Conservation (phyloP, 169 alveolate genomes). For the Cryptosporidium parvum region DNA sequence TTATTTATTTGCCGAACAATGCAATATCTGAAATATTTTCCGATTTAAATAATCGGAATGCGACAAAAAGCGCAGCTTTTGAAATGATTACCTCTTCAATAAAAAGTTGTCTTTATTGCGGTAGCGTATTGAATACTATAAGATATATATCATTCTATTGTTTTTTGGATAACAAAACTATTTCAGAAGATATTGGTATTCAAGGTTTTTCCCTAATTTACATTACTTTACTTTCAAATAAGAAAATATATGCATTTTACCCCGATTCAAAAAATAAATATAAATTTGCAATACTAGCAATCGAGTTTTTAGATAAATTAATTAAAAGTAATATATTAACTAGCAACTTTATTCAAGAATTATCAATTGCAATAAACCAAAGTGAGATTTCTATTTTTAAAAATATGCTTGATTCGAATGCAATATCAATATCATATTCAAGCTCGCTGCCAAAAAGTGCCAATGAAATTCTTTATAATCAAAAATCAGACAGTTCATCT, state of each 20-base stretch:
- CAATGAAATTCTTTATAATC: slow-evolving; percentile 7
- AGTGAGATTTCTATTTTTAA: not conserved
- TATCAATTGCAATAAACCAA: slow-evolving; percentile 42
- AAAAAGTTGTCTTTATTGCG: slow-evolving; percentile 39
- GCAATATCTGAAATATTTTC: not conserved
- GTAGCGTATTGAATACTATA: slow-evolving; percentile 31
- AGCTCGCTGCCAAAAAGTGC: slow-evolving; percentile 29
- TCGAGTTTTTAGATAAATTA: slow-evolving; percentile 7
- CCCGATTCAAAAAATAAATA: slow-evolving; percentile 16
- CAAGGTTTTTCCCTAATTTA: slow-evolving; percentile 8
- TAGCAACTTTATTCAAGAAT: slow-evolving; percentile 35
- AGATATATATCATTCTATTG: slow-evolving; percentile 50
- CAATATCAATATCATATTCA: slow-evolving; percentile 20
- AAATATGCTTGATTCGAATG: not conserved
- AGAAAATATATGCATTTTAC: slow-evolving; percentile 24
- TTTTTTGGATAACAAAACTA: not conserved
- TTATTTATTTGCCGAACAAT: slow-evolving; percentile 25
- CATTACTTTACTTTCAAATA: slow-evolving; percentile 15
- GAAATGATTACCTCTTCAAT: slow-evolving; percentile 54
- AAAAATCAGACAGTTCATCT: not conserved
- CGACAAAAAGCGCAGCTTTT: slow-evolving; percentile 14
- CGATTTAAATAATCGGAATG: not conserved
- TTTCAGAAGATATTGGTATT: not conserved
- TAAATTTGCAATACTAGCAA: slow-evolving; percentile 11
- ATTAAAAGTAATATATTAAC: slow-evolving; percentile 4